These are phyloP conservation scores for Eucalyptus sp. DNA, from an alignment of 345 rosid genomes.

Conservation along the genomic window DNA sequence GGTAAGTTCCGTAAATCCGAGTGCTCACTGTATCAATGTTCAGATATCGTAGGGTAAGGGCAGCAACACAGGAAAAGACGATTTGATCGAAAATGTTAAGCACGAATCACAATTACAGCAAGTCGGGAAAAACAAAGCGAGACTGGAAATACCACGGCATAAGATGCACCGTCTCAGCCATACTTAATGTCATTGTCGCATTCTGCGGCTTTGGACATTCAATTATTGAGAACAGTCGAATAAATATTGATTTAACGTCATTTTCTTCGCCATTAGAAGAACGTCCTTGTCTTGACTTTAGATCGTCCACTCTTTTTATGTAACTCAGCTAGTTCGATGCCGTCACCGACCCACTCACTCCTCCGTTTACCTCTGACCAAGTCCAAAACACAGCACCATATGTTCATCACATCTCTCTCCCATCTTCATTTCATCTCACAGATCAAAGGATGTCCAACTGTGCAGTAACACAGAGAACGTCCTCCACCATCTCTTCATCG, in stretches of 20 bases:
- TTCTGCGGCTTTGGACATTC: not conserved
- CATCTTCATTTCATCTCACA: no score
- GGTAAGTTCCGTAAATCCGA: not conserved
- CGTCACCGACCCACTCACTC: no score
- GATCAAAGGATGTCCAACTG: no score
- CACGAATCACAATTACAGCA: not conserved
- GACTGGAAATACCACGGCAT: not conserved
- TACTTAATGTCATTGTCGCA: not conserved
- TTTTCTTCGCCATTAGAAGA: not conserved
- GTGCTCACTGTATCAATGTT: not conserved
- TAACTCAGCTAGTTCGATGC: no score
- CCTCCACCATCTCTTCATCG: no score
- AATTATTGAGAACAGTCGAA: not conserved
- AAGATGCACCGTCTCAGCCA: no score
- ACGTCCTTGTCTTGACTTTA: no score
- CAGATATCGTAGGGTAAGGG: not conserved
- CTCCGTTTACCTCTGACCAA: no score
- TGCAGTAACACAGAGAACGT: no score
- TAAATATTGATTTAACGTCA: not conserved
- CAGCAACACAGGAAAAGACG: not conserved
- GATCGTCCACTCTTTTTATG: no score
- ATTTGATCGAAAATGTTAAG: not conserved
- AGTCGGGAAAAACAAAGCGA: not conserved
- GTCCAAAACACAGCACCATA: no score
- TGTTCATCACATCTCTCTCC: no score